These are phyloP conservation scores for Perkinsus marinus DNA, from an alignment of 169 alveolate genomes.

Conservation along the genomic window DNA sequence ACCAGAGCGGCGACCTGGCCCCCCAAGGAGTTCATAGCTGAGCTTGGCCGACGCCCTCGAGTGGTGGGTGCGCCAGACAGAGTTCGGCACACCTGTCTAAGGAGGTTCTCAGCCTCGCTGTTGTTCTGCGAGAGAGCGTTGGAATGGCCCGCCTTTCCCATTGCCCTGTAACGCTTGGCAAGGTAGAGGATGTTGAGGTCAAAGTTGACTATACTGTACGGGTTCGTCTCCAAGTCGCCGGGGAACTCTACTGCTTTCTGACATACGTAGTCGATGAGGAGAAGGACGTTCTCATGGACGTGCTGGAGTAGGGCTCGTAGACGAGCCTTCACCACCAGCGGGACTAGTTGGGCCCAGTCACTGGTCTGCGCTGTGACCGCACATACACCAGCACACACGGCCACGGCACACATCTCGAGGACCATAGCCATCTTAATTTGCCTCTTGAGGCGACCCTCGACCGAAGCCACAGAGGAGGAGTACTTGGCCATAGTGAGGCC, in stretches of 20 bases:
- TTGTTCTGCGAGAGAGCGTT: background rate
- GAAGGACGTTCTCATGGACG: background rate
- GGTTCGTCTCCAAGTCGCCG: background rate
- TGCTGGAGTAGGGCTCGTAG: background rate
- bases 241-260: background rate
- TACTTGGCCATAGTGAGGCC: background rate
- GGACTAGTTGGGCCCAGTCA: background rate
- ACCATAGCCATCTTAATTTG: background rate
- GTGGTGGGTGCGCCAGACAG: background rate
- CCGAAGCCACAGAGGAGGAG: background rate
- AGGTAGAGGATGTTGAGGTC: background rate
- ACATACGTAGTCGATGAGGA: background rate
- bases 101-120: background rate
- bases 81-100: background rate
- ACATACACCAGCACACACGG: background rate
- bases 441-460: background rate
- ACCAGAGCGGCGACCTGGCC: background rate
- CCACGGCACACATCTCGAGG: background rate
- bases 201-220: background rate
- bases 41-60: background rate
- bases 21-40: background rate
- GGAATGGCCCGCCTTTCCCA: background rate
- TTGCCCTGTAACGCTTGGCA: background rate
- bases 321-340: background rate
- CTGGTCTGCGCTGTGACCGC: background rate